A percentile compares a stretch with the other conserved stretches of the same genome.
Evolutionary conservation across 441 rosid species (phyloP).

Genomic region (Melastoma candidum): DNA sequence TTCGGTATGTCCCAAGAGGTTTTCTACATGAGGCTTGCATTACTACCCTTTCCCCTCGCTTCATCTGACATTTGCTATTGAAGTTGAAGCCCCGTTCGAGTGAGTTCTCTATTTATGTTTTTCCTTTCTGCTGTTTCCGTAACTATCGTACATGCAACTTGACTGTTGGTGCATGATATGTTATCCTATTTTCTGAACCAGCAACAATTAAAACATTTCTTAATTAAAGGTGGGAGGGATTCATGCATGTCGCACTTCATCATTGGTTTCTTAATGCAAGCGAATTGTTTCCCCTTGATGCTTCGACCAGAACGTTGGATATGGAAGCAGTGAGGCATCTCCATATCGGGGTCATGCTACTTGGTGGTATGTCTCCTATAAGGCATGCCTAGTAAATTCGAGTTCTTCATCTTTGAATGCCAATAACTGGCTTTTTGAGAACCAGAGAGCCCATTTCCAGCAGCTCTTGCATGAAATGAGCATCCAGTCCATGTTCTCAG

Average conservation of each 20-base stretch:
- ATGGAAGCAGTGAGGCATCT: conserved; percentile 24
- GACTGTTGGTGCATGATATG: too few species aligned
- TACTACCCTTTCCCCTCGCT: conserved; percentile 25
- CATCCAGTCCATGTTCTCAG: conserved; percentile 19
- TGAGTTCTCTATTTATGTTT: conserved; percentile 21
- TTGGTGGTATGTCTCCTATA: conserved; percentile 33
- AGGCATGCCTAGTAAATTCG: conserved; percentile 46
- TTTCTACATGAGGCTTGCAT: conserved; percentile 47
- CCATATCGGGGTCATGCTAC: conserved; percentile 31
- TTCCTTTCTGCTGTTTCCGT: too few species aligned
- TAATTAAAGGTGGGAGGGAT: conserved; percentile 53
- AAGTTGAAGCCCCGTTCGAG: conserved; percentile 65
- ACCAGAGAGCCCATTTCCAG: conserved; percentile 29
- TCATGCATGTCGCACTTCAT: conserved; percentile 35
- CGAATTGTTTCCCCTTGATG: conserved; percentile 12
- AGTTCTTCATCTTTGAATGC: conserved; percentile 16
- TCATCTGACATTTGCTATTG: conserved; percentile 50
- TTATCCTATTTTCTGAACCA: too few species aligned
- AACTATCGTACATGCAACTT: too few species aligned
- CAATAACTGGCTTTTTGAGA: conserved; percentile 22
- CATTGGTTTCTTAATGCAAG: conserved; percentile 27
- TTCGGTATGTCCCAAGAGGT: conserved; percentile 61
- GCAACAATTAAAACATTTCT: not conserved
- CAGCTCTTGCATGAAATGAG: conserved; percentile 27
- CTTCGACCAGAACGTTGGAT: conserved; percentile 20